A percentile compares a stretch with the other conserved stretches of the same genome.
Conservation (phyloP, 208 protist genomes). For the Crithidia expoeki region DNA sequence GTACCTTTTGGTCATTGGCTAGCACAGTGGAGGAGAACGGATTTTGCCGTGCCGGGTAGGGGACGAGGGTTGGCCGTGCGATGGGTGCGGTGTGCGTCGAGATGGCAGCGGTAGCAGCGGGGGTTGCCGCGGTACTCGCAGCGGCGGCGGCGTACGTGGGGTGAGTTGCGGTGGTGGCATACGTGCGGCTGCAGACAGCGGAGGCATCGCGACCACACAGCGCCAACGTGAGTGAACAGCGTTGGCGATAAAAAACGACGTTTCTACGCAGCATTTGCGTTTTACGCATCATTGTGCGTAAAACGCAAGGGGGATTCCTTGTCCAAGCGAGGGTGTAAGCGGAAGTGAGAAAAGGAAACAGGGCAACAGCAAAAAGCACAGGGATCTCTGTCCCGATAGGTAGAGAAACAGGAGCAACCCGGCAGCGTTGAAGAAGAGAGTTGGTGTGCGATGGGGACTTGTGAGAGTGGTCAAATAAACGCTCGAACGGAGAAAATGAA, state of each 20-base stretch:
- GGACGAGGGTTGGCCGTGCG: conserved; percentile 4
- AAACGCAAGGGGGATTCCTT: too few species aligned
- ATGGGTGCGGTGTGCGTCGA: neutral
- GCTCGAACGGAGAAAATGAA: too few species aligned
- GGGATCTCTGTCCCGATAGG: too few species aligned
- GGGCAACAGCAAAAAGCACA: conserved; percentile 1
- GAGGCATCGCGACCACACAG: conserved; percentile 1
- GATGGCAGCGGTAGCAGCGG: conserved; percentile 3
- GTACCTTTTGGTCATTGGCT: conserved; percentile 54
- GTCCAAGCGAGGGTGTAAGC: too few species aligned
- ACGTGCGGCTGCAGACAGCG: neutral
- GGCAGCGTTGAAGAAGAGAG: neutral
- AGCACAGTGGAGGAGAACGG: conserved; percentile 41
- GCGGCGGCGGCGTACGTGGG: conserved; percentile 9
- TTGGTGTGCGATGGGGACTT: too few species aligned
- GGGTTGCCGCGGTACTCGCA: too few species aligned
- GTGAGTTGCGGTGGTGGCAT: conserved; percentile 14
- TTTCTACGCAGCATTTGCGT: conserved; percentile 26
- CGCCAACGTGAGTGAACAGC: neutral
- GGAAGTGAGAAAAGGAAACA: neutral
- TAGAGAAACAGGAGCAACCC: neutral
- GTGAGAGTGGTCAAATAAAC: too few species aligned
- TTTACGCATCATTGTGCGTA: too few species aligned
- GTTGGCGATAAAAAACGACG: neutral
- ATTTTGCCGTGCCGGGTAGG: conserved; percentile 63